Base-by-base conservation (phyloP, 2,329 filamentous ascomycete species). In the Metarhizium brunneum region DNA sequence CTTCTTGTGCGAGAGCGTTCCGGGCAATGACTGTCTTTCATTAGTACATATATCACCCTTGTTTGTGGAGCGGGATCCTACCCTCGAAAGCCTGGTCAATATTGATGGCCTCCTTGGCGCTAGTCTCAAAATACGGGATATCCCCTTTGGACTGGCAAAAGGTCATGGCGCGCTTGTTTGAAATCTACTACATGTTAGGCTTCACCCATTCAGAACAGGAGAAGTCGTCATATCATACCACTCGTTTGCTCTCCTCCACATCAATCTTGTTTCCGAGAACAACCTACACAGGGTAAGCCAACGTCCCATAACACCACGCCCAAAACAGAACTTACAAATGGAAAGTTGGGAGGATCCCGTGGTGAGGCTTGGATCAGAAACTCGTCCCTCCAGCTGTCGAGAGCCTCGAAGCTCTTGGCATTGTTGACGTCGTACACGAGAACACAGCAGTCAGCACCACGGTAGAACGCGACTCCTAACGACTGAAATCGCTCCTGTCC, bases 211-310 rank as follows among this genome's bases (percentile, higher is more conserved):
- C 30, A 14, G 10, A 45, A 6, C n/a, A n/a, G 7, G 29, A 43
- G 36, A 2, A 30, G n/a, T 16, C 5, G 14, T 14, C 20, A 36
- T 1, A 4, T 42, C 81, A 64, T 69, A 88, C 88, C 79, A 94
- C 90, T 71, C 94, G 83, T 81, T 96, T 96, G 79, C 87, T 95
- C 76, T 97, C 94, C 71, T 96, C 94, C 49, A 96, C 87, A 76
- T 99, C 94, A 66, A 99, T 95, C 82, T 99, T 99, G 82, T 99
- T 99, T 56, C 94, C 94, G 57, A 99, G 83, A 43, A 99, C 94
- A 58, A 95, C 88, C 88, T 92, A 63, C 35, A 56, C 25, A 38
- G 45, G 38, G 57, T 71, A 53, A 70, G 62, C 38, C 16, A 29
- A 4, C 6, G 29, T 35, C n/a, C 16, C 2, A 4, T 13, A 6